phyloP scores from a whole-genome alignment of 2,329 filamentous ascomycete genomes.

The Ophiostoma sp. region DNA sequence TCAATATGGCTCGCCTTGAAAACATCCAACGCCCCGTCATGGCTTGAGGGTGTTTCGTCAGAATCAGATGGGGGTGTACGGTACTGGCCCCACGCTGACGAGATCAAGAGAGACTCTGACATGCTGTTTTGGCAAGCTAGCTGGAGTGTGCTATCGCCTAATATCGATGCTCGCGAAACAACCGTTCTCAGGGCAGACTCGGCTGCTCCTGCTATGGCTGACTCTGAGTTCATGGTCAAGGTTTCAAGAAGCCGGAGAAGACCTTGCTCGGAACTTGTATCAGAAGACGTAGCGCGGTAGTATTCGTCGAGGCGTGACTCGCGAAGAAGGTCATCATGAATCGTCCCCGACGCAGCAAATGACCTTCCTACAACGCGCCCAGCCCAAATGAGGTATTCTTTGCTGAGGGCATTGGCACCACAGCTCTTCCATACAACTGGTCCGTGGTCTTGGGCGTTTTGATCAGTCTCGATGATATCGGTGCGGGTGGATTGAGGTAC shows the following conservation, averaged over 20 bases:
- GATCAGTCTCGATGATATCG: conserved; percentile 66
- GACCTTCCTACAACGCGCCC: conserved; percentile 77
- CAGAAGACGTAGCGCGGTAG: conserved; percentile 41
- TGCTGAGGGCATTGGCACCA: conserved; percentile 54
- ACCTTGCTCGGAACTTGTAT: conserved; percentile 56
- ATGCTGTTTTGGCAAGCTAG: conserved; percentile 49
- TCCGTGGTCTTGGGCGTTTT: conserved; percentile 55
- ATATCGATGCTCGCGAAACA: conserved; percentile 47
- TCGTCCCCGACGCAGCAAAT: conserved; percentile 68
- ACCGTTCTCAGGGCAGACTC: conserved; percentile 55
- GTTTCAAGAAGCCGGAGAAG: conserved; percentile 58
- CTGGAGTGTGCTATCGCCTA: conserved; percentile 44
- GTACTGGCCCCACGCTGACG: conserved; percentile 55
- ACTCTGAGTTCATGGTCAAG: conserved; percentile 54
- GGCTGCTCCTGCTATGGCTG: conserved; percentile 51
- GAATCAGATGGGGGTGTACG: conserved; percentile 51
- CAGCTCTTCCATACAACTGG: conserved; percentile 73
- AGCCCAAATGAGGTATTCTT: conserved; percentile 76
- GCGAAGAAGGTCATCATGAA: conserved; percentile 54
- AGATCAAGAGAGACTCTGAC: conserved; percentile 45
- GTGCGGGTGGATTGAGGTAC: conserved; percentile 51
- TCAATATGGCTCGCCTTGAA: conserved; percentile 41
- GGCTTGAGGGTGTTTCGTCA: conserved; percentile 24
- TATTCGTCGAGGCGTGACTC: conserved; percentile 51
- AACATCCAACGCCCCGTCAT: conserved; percentile 30